Percentiles rank a stretch among this genome's conserved stretches.
phyloP scores from a whole-genome alignment of 441 rosid genomes.

The Adansonia rubrostipa region DNA sequence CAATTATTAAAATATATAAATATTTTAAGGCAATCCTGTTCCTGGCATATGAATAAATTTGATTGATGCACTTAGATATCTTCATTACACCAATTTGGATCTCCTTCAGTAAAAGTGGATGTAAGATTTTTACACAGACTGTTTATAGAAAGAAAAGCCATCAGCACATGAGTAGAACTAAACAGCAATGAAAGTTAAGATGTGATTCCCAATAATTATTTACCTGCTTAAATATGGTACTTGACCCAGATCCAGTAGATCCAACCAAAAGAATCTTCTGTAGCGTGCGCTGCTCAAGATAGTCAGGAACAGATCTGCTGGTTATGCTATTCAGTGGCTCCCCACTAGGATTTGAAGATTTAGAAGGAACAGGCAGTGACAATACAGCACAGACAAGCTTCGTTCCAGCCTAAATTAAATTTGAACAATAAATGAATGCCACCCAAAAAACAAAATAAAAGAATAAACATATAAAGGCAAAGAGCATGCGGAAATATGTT shows the following conservation, averaged over 20 bases:
- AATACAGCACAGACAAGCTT: constrained; percentile 78
- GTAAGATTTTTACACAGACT: background rate
- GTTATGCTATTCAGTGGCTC: constrained; percentile 54
- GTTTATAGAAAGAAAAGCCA: background rate
- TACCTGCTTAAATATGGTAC: constrained; percentile 97
- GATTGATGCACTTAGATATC: background rate
- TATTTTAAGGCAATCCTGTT: background rate
- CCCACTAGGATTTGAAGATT: constrained; percentile 51
- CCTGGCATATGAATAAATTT: background rate
- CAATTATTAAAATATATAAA: background rate
- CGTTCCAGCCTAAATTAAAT: constrained; percentile 67
- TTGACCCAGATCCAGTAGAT: constrained; percentile 82
- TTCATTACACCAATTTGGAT: background rate
- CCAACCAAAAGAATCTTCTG: constrained; percentile 87
- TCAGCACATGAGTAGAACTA: constrained; percentile 7
- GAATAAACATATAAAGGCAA: background rate
- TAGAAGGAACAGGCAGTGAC: constrained; percentile 81
- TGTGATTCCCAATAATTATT: constrained; percentile 23
- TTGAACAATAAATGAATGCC: constrained; percentile 18
- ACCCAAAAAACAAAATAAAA: constrained; percentile 12
- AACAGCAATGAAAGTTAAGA: background rate
- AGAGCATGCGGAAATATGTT: constrained; percentile 15
- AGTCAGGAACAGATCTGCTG: constrained; percentile 69
- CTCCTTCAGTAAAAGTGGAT: background rate
- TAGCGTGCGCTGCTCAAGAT: constrained; percentile 62